Conservation (phyloP, 2,329 filamentous ascomycete genomes). For the Colletotrichum sp. region DNA sequence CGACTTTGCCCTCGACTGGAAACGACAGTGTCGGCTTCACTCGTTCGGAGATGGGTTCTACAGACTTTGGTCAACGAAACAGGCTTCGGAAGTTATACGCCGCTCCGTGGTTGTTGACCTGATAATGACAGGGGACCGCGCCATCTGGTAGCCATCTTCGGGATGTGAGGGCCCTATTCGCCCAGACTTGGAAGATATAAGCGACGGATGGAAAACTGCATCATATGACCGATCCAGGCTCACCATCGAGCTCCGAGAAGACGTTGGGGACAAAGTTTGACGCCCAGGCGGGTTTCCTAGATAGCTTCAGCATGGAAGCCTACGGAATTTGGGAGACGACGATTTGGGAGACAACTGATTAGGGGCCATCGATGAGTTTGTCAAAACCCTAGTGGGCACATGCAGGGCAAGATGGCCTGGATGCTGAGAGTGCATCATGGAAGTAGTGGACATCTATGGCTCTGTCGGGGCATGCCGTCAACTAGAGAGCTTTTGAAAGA, state of each 20-base stretch:
- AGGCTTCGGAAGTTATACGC: not conserved
- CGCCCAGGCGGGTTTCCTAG: not conserved
- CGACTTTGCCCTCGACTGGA: not conserved
- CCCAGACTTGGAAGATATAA: not conserved
- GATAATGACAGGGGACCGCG: not conserved
- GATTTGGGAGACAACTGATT: not conserved
- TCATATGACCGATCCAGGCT: not conserved
- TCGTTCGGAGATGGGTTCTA: not conserved
- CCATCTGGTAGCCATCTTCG: not conserved
- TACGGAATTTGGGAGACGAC: not conserved
- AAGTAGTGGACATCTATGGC: not conserved
- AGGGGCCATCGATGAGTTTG: not conserved
- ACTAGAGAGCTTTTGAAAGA: not conserved
- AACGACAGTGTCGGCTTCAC: not conserved
- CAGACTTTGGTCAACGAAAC: not conserved
- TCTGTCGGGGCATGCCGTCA: not conserved
- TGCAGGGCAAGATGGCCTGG: not conserved
- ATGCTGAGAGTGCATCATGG: not conserved
- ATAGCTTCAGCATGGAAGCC: not conserved
- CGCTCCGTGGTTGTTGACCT: not conserved
- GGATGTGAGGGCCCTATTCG: not conserved
- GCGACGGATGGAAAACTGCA: not conserved
- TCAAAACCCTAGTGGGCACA: not conserved
- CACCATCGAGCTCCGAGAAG: not conserved
- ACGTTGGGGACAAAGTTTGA: not conserved